Evolutionary conservation across 2,329 filamentous ascomycete genomes (phyloP), one percentile per base, ranked within the genome.

Genomic region (Aspergillus latus): DNA sequence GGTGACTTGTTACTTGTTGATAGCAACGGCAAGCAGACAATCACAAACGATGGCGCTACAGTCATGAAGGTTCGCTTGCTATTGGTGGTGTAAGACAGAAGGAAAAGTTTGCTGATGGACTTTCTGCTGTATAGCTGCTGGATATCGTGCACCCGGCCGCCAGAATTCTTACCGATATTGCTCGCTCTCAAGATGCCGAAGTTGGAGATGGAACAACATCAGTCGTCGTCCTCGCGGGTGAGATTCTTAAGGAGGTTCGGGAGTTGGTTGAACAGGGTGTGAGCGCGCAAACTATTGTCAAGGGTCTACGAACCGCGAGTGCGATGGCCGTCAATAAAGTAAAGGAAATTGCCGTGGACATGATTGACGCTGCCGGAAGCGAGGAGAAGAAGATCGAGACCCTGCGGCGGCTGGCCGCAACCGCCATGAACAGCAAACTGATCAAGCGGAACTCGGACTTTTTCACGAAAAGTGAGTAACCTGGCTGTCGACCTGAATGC

Each of bases 381-480:
- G 91, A 96, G 76, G 85, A 84, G 61, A 95, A 93, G 79, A 89
- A 88, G 77, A 86, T 90, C 66, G 92, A 97, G 67, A 97, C 92
- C 42, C 83, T 99, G 59, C 78, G 82, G 73, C 96, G 96, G 78
- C 82, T 99, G 66, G 94, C 94, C 30, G 91, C 85, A 36, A 99
- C 94, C 29, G 94, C 94, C 66, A 99, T 99, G 94, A 97, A 92
- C 76, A 97, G 92, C 84, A 99, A 99, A 82, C 82, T 99, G 67
- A 97, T 99, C 73, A 96, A 97, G 84, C 85, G 93, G 70, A 97
- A 99, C 79, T 89, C 94, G 32, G 85, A 86, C 3, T 99, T 97
- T 77, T 99, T 99, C 79, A 97, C 94, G 61, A 94, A 96, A 82
- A 96, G 91, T 95, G 80, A 64, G 58, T 54, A 9, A n/a, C 40